These are phyloP conservation scores for Taxillus chinensis DNA, from an alignment of 164 flowering plant species.

Conservation along the genomic window DNA sequence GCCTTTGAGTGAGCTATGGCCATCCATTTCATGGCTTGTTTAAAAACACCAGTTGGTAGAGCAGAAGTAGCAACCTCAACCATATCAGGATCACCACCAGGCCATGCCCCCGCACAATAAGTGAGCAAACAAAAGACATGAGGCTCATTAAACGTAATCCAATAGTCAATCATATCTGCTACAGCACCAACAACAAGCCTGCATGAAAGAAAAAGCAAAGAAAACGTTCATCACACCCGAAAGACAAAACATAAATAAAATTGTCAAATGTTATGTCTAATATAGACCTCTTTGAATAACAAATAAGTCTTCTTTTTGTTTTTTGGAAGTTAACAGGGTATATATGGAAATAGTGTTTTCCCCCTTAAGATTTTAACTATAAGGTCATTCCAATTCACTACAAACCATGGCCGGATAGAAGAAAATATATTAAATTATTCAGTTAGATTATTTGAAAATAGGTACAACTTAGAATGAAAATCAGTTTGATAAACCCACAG, in stretches of 20 bases:
- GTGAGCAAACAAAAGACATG: conserved; percentile 91
- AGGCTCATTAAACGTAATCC: conserved; percentile 97
- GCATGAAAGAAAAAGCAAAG: conserved; percentile 16
- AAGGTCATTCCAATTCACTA: no score
- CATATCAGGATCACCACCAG: conserved; percentile 94
- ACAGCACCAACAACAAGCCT: conserved; percentile 85
- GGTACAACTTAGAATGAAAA: no score
- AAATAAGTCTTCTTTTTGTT: no score
- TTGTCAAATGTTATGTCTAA: no score
- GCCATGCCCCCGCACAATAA: conserved; percentile 98
- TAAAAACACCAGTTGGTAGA: conserved; percentile 79
- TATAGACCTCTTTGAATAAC: no score
- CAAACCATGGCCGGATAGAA: no score
- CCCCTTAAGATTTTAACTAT: no score
- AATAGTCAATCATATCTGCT: conserved; percentile 78
- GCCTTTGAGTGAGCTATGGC: conserved; percentile 84
- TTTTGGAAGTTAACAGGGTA: no score
- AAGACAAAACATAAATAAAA: neutral
- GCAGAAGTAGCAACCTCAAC: conserved; percentile 89
- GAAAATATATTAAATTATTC: no score
- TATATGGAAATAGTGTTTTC: no score
- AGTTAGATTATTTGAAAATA: no score
- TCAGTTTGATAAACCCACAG: no score
- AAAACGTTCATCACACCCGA: neutral
- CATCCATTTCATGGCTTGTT: conserved; percentile 87